Evolutionary conservation across 164 flowering plant species (phyloP), one percentile per base, ranked within the genome.

Genomic region (Berberis thunbergii): DNA sequence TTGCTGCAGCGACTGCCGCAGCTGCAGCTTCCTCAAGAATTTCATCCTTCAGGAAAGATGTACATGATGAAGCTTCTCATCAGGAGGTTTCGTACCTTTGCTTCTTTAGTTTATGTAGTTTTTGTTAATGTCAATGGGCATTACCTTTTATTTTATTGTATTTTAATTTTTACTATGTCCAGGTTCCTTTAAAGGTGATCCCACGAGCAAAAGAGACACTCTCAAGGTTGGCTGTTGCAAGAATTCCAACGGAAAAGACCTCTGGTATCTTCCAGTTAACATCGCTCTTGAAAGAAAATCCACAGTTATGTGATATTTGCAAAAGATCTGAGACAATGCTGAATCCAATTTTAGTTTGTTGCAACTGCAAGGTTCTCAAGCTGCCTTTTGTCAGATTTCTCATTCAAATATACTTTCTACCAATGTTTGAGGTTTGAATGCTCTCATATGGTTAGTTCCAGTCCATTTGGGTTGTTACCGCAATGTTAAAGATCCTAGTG

Each of bases 1-100:
- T 89, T 41, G 99, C 97, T 77, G 99, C 99, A 69, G 97, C 97
- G 44, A 80, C 97, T 62, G 96, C 97, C 57, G 97, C 97, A n/a
- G 99, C 92, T 11, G 96, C 97, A 43, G 81, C 96, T 57, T 95
- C 98, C 59, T 85, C 96, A 57, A 81, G 99, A 80, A 57, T 77
- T 13, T 84, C 97, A 54, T 85, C 91, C 38, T 61, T 82, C 43
- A 83, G 98, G 80, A 95, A 91, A 74, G 98, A 95, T 75, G 64
- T 63, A 44, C 73, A 72, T 46, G 96, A 89, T 52, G 98, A 88
- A 66, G 67, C 84, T 69, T 63, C 81, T 49, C 69, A 67, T 43
- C 82, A 76, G 54, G 91, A 85, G 91, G 95, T 90, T 54, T 42
- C 57, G 38, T 61, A n/a, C 12, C 58, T 5, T 40, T 58, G 26